Evolutionary conservation across 2,329 filamentous ascomycete species (phyloP).

Genomic region (Scytalidium sp.): DNA sequence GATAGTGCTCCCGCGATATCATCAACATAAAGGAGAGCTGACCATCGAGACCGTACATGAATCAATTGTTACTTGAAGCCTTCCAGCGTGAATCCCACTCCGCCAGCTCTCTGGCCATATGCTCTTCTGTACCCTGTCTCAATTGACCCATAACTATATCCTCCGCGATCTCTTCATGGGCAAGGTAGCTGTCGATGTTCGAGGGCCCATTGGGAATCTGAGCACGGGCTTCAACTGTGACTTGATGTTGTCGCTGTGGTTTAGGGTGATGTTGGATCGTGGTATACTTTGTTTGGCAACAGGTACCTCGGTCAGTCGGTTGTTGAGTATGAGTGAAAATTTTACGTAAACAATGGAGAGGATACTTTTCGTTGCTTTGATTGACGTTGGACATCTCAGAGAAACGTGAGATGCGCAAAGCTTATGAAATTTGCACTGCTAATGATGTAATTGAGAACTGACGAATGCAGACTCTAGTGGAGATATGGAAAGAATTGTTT

Average conservation of each 20-base stretch:
- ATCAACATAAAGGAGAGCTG: too few species aligned
- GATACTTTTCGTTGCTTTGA: too few species aligned
- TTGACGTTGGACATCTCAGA: too few species aligned
- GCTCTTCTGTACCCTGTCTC: neutral
- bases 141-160: neutral
- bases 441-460: too few species aligned
- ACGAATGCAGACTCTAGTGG: too few species aligned
- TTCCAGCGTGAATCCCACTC: neutral
- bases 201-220: neutral
- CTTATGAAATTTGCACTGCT: too few species aligned
- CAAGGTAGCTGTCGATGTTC: neutral
- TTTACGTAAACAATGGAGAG: too few species aligned
- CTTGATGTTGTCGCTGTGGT: neutral
- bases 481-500: too few species aligned
- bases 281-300: neutral
- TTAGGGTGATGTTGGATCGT: neutral
- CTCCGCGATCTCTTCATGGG: neutral
- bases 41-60: neutral
- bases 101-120: neutral
- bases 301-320: too few species aligned
- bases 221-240: neutral
- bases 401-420: too few species aligned
- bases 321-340: too few species aligned
- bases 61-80: neutral
- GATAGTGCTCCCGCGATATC: too few species aligned